phyloP scores from a whole-genome alignment of 805 yeast genomes.

The Wickerhamiella cacticola region DNA sequence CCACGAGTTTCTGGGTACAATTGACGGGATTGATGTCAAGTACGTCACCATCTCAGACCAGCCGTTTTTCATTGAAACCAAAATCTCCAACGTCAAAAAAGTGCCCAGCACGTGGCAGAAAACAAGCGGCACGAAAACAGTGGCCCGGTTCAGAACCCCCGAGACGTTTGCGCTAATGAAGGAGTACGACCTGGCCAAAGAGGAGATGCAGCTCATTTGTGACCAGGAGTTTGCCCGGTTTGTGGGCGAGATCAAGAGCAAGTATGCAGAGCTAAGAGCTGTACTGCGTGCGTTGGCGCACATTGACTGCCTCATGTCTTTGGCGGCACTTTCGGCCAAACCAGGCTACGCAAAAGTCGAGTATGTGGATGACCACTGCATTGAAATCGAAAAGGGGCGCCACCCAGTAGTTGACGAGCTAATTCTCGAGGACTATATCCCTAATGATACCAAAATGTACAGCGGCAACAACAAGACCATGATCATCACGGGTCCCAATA shows the following conservation, averaged over 20 bases:
- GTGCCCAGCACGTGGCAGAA: constrained; percentile 72
- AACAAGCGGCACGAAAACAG: constrained; percentile 53
- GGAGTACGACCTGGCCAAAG: constrained; percentile 48
- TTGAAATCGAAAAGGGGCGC: constrained; percentile 46
- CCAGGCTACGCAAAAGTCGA: constrained; percentile 41
- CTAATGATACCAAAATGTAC: constrained; percentile 50
- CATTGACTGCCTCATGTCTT: constrained; percentile 56
- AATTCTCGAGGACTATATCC: constrained; percentile 38
- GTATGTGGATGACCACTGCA: constrained; percentile 35
- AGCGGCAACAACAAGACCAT: constrained; percentile 39
- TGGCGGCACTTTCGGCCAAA: constrained; percentile 46
- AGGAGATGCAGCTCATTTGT: constrained; percentile 36
- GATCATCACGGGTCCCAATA: constrained; percentile 73
- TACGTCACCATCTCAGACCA: constrained; percentile 50
- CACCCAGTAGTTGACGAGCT: constrained; percentile 56
- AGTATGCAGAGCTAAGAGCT: constrained; percentile 30
- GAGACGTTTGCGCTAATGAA: constrained; percentile 40
- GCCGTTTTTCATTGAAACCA: constrained; percentile 65
- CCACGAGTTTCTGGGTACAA: constrained; percentile 38
- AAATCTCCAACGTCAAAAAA: constrained; percentile 42
- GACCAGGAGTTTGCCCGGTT: constrained; percentile 38
- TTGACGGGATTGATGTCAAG: constrained; percentile 44
- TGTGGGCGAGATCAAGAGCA: constrained; percentile 30
- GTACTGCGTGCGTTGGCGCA: constrained; percentile 39
- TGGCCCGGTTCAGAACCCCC: constrained; percentile 66